Conservation (phyloP, 441 rosid species). For the Bocquillonia castaneifolia region DNA sequence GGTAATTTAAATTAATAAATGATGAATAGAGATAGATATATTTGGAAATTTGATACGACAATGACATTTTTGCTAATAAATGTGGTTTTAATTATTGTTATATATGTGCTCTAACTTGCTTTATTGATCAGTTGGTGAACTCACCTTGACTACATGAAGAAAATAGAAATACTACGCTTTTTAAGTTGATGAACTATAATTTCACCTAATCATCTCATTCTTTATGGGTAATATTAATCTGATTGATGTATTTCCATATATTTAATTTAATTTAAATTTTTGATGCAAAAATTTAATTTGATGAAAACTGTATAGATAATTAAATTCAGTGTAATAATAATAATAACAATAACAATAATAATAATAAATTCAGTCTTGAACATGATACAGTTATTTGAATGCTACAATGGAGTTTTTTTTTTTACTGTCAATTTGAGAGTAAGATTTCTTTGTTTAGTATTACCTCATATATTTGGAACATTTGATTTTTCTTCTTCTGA, state of each 20-base stretch:
- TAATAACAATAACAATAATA: not conserved
- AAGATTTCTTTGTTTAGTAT: too few species aligned
- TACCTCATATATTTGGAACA: too few species aligned
- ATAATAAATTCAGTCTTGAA: not conserved
- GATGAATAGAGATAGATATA: not conserved
- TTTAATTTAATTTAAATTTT: too few species aligned
- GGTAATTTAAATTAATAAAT: not conserved
- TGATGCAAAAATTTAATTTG: too few species aligned
- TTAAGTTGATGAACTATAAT: not conserved
- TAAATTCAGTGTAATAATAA: not conserved
- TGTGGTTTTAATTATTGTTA: too few species aligned
- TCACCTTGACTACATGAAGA: conserved; percentile 5
- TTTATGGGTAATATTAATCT: too few species aligned
- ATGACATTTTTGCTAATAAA: not conserved
- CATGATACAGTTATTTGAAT: not conserved
- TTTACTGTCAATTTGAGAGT: not conserved
- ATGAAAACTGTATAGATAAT: too few species aligned
- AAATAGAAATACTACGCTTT: too few species aligned
- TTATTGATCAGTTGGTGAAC: conserved; percentile 8
- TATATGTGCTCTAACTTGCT: too few species aligned
- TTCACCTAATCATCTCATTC: not conserved
- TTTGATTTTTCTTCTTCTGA: too few species aligned
- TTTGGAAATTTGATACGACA: conserved; percentile 4
- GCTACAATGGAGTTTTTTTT: not conserved
- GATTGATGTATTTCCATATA: too few species aligned